These are phyloP conservation scores for Chondrus crispus DNA, from an alignment of 23 red algal species.

Conservation along the genomic window DNA sequence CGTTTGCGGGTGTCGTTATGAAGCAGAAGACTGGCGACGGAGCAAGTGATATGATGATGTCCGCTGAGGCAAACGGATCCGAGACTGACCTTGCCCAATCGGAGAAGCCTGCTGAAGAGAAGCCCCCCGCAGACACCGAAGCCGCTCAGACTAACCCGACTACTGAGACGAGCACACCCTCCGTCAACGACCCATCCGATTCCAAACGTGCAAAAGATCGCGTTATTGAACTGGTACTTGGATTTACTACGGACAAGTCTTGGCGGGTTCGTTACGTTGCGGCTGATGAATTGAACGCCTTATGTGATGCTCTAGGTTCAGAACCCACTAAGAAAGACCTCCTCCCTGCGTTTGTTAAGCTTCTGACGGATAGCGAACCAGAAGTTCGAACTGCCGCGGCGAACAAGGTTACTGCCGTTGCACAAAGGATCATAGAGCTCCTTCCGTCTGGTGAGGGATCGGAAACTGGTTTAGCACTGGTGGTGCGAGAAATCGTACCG, in stretches of 20 bases:
- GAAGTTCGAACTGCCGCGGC: conserved; percentile 98
- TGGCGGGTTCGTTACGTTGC: conserved; percentile 99
- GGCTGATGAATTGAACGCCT: conserved; percentile 62
- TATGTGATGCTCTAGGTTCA: conserved; percentile 76
- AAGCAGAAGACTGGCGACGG: background rate
- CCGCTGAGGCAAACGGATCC: background rate
- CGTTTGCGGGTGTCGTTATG: conserved; percentile 50
- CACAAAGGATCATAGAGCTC: conserved; percentile 33
- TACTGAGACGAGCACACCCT: background rate
- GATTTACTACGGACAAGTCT: conserved; percentile 82
- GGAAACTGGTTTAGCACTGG: conserved; percentile 28
- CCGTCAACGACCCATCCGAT: conserved; percentile 14
- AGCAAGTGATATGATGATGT: background rate
- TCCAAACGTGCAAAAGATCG: conserved; percentile 35
- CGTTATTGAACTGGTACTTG: conserved; percentile 69
- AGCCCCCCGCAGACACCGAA: background rate
- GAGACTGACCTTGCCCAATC: background rate
- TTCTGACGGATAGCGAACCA: conserved; percentile 89
- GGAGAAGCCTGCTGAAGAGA: background rate
- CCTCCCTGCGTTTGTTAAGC: conserved; percentile 46
- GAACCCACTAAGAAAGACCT: conserved; percentile 67
- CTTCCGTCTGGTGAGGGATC: background rate
- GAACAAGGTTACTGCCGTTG: conserved; percentile 80
- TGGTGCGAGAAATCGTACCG: conserved; percentile 70
- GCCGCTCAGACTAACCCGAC: background rate